Evolutionary conservation across 2,329 filamentous ascomycete species (phyloP), one percentile per base, ranked within the genome.

Genomic region (Penicillium sp.): DNA sequence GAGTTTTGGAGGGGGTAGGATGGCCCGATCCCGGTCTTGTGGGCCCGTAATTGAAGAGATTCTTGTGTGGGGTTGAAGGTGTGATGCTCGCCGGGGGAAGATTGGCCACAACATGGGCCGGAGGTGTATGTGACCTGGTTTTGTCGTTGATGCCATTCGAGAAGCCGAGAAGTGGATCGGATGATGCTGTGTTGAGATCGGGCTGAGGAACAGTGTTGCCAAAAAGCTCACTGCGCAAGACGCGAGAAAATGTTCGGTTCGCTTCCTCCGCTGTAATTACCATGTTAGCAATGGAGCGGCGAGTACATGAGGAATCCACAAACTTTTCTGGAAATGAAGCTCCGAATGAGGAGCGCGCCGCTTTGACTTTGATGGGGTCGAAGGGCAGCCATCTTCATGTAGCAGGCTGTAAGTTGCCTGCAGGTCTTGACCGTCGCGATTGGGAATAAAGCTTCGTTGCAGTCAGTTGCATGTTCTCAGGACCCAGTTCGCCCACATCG

Each of bases 61-160:
- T 99, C 76, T 96, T 97, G 73, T 96, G 91, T 9, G 94, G 94
- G 4, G 94, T 99, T 1, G 93, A 95, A 0, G 94, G 94, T 0
- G 93, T 96, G 53, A 94, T 80, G 51, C 85, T 79, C 26, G 81
- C 86, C 1, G 87, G 83, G 10, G 89, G 86, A n/a, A 91, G 74
- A 23, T 83, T 79, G 12, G 84, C 78, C 13, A 81, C 76, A 13
- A 84, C 77, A 62, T 85, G 85, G 53, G 81, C 85, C 24, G 92
- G 92, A 42, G 92, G 92, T 6, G 93, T 96, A 61, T 88, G 85
- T 45, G 89, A 88, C 65, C 89, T 82, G 46, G 85, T 87, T 46
- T 85, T 84, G 68, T 89, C 85, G 57, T 83, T 81, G 55, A 78
- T 74, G 12, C 73, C 75, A 33, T 79, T 81, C 36, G 61, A 79